Conservation (phyloP, 139 green algal species). For the Yamagishiella unicocca region DNA sequence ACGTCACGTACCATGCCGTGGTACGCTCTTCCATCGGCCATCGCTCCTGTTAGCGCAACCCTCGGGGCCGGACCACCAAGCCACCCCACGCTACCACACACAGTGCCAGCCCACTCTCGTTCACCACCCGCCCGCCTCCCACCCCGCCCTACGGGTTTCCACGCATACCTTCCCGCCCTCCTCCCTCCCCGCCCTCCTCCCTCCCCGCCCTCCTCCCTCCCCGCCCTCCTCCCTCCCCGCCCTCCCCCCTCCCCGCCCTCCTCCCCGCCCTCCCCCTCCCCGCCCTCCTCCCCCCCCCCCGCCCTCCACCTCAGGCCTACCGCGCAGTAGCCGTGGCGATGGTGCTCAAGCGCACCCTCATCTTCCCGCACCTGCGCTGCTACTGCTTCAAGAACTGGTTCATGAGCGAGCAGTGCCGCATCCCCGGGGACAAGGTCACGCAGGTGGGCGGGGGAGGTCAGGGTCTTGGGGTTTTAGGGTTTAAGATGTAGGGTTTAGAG, state of each 20-base stretch:
- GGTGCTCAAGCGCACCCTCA: slow-evolving; percentile 56
- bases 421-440: slow-evolving; percentile 60
- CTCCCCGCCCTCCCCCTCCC: not conserved
- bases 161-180: not conserved
- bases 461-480: not conserved
- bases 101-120: not conserved
- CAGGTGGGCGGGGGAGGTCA: not conserved
- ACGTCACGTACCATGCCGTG: too few species aligned
- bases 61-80: not conserved
- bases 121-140: not conserved
- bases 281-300: not conserved
- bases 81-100: not conserved
- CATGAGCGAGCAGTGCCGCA: slow-evolving; percentile 64
- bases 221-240: not conserved
- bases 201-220: not conserved
- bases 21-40: too few species aligned
- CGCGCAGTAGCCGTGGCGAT: slow-evolving; percentile 43
- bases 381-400: slow-evolving; percentile 70
- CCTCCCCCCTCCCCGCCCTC: not conserved
- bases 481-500: too few species aligned
- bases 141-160: not conserved
- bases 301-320: slow-evolving; percentile 32
- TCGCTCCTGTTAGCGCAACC: too few species aligned
- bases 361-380: slow-evolving; percentile 58
- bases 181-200: not conserved